Evolutionary conservation across 2,329 filamentous ascomycete species (phyloP), one percentile per base, ranked within the genome.

Genomic region (Sporothrix protearum): DNA sequence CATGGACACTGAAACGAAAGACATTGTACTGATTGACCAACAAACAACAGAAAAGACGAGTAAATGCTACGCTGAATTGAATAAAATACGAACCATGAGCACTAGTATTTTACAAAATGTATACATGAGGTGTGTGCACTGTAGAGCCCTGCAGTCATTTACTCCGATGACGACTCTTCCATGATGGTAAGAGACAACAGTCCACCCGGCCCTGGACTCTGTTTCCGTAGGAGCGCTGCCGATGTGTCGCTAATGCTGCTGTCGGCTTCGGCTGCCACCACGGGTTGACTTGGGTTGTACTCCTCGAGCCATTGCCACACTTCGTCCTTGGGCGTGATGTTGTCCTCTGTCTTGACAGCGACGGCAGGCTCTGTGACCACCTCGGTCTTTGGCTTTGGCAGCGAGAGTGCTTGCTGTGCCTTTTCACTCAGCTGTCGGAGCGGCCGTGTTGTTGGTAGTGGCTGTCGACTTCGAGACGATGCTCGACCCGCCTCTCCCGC

Each of bases 281-380:
- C 39, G 1, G 73, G 45, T 22, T 71, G 71, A 2, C 30, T 42
- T 2, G 70, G 72, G 3, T 74, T 73, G 51, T 71, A 75, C 30
- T 75, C 73, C 30, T 76, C 67, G 14, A 75, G 72, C 75, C 75
- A 76, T 49, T 59, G 72, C 75, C 75, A 75, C 47, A 74, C 73
- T 19, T 76, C 71, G 39, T 75, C 75, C 14, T 51, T 55, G 33
- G 51, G 55, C 5, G 51, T 33, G 53, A 22, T 19, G 33, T n/a
- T 61, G n/a, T 57, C 51, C 14, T 71, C 66, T 10, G 7, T 71
- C 59, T 67, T 70, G 22, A 53, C 42, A 6, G 9, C 14, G 22
- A n/a, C 19, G n/a, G 30, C 9, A 14, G 25, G 42, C 12, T 45
- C 19, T 9, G 36, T 53, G 12, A 25, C 14, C 22, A 12, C 28